Evolutionary conservation across 1,284 basidiomycete species (phyloP).

Genomic region (Puccinia brachypodii): DNA sequence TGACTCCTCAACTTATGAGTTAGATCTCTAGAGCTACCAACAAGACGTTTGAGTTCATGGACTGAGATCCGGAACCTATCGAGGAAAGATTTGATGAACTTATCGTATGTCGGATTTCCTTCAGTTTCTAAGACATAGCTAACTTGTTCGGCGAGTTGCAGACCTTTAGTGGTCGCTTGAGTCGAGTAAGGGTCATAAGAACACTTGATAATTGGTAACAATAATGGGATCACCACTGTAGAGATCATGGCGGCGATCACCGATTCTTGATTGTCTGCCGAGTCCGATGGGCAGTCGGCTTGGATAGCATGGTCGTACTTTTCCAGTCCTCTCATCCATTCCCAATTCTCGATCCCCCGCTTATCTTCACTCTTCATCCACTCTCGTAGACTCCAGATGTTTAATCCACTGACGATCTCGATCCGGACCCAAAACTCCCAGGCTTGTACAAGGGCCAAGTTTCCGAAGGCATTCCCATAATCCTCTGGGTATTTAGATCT

Average conservation of each 20-base stretch:
- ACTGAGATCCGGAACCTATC: conserved; percentile 12
- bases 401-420: conserved; percentile 77
- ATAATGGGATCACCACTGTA: conserved; percentile 73
- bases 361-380: conserved; percentile 36
- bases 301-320: conserved; percentile 24
- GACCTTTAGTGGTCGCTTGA: conserved; percentile 65
- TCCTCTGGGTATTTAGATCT: conserved; percentile 72
- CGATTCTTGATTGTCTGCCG: conserved; percentile 10
- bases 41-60: conserved; percentile 28
- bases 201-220: conserved; percentile 70
- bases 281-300: conserved; percentile 1
- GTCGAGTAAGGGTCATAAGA: conserved; percentile 78
- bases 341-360: conserved; percentile 45
- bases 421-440: conserved; percentile 95
- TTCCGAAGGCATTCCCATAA: conserved; percentile 84
- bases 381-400: conserved; percentile 69
- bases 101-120: conserved; percentile 33
- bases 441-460: conserved; percentile 79
- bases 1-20: conserved; percentile 26
- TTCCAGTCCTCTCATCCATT: conserved; percentile 45
- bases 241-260: conserved; percentile 83
- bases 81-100: conserved; percentile 32
- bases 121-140: conserved; percentile 53
- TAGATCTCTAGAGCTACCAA: conserved; percentile 23
- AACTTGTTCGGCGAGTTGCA: conserved; percentile 77